Base-by-base conservation (phyloP, 148 eudicot species). In the Vaccinium corymbosum region DNA sequence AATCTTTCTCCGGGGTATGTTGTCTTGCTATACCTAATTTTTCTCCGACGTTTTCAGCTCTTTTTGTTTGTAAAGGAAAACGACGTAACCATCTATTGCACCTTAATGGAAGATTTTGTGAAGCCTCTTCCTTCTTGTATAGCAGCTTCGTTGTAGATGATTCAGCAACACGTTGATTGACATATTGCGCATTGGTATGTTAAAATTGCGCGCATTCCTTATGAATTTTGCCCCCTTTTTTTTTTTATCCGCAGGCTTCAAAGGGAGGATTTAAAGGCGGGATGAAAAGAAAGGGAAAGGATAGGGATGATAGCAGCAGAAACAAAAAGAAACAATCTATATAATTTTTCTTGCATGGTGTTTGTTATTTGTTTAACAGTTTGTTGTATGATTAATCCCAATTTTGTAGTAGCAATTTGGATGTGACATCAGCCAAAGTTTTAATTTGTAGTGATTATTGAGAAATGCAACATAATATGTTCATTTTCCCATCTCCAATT, bases 1-100 rank as follows among this genome's bases (percentile, higher is more conserved):
- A 93, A 89, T 86, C 96, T 14, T 88, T 95, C 85, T 97, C 93
- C 11, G 89, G 93, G 96, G 99, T 97, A 92, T 70, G 27, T 10
- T 22, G n/a, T 29, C 84, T 81, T 15, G 48, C 15, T 50, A 10
- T 29, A 8, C 25, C 79, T 55, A 8, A 14, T 57, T 80, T 59
- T 79, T 25, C 13, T 25, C 32, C 6, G 5, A 50, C 1, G 72
- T 77, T 12, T 78, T 55, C 48, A 0, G 20, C 13, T 27, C 12
- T 11, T 57, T 57, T 17, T 57, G 76, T 35, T 35, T 32, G 42
- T 32, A 35, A 71, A 71, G 76, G 75, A 35, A 71, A 32, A 25
- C 35, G 19, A 71, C 2, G 6, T 29, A 16, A 71, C 14, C 10
- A 4, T 35, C 12, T 15, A 35, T 73, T 15, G n/a, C 16, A 27